phyloP scores from a whole-genome alignment of 805 yeast species.

The Nakazawaea anatomiae region DNA sequence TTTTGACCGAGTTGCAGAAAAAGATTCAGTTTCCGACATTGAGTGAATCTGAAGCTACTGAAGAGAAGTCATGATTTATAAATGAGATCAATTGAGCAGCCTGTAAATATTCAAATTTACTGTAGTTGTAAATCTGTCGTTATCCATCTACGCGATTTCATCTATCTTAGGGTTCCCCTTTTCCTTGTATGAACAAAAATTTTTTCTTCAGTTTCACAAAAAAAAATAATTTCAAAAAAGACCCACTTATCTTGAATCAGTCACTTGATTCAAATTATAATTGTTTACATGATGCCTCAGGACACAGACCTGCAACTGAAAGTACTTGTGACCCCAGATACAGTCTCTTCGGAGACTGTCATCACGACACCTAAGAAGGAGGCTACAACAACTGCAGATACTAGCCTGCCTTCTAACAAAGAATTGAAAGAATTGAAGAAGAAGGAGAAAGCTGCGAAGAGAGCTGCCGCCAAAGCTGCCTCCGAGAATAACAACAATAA shows the following conservation, averaged over 20 bases:
- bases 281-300: neutral
- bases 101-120: neutral
- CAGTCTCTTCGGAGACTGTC: neutral
- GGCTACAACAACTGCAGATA: neutral
- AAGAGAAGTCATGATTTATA: neutral
- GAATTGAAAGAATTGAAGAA: conserved; percentile 85
- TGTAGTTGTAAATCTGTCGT: too few species aligned
- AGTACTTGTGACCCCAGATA: neutral
- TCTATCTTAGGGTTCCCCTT: too few species aligned
- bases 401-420: conserved; percentile 50
- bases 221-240: too few species aligned
- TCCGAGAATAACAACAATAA: conserved; percentile 28
- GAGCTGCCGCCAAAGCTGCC: conserved; percentile 81
- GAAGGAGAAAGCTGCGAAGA: conserved; percentile 84
- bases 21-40: neutral
- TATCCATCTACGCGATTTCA: too few species aligned
- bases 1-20: conserved; percentile 1
- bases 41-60: neutral
- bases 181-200: too few species aligned
- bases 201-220: too few species aligned
- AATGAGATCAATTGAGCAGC: neutral
- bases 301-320: neutral
- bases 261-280: neutral
- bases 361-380: neutral
- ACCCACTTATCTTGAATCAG: neutral